Conservation (phyloP, 352 stramenopile genomes). For the Globisporangium paddicum region DNA sequence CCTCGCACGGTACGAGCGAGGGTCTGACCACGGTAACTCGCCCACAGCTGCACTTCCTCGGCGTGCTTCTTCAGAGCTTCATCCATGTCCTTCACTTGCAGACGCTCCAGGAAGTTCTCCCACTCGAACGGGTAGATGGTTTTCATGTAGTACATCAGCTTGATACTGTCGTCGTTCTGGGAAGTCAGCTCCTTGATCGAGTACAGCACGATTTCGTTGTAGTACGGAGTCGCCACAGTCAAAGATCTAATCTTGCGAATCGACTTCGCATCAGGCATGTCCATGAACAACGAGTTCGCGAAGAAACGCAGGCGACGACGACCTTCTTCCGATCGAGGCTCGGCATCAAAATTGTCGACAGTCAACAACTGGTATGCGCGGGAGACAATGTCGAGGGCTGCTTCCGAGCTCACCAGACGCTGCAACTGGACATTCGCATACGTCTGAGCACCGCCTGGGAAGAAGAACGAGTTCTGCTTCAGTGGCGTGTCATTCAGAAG, state of each 20-base stretch:
- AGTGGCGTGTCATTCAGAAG: slow-evolving; percentile 80
- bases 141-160: slow-evolving; percentile 94
- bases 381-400: slow-evolving; percentile 80
- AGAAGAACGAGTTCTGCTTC: slow-evolving; percentile 88
- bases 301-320: slow-evolving; percentile 85
- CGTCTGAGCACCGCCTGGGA: slow-evolving; percentile 75
- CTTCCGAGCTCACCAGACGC: slow-evolving; percentile 76
- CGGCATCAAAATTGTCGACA: slow-evolving; percentile 86
- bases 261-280: slow-evolving; percentile 83
- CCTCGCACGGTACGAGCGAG: slow-evolving; percentile 74
- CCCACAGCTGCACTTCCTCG: slow-evolving; percentile 80
- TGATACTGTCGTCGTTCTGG: slow-evolving; percentile 92
- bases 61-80: slow-evolving; percentile 80
- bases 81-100: slow-evolving; percentile 78
- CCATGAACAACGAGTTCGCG: slow-evolving; percentile 87
- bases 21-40: slow-evolving; percentile 82
- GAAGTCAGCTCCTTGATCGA: slow-evolving; percentile 85
- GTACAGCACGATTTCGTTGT: slow-evolving; percentile 89
- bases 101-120: slow-evolving; percentile 77
- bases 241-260: slow-evolving; percentile 85
- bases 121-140: slow-evolving; percentile 87
- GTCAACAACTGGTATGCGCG: slow-evolving; percentile 83
- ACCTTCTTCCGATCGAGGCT: slow-evolving; percentile 82
- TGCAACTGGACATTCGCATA: slow-evolving; percentile 80
- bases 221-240: slow-evolving; percentile 84